These are phyloP conservation scores for Spirogloea muscicola DNA, from an alignment of 139 green algal species.

Conservation along the genomic window DNA sequence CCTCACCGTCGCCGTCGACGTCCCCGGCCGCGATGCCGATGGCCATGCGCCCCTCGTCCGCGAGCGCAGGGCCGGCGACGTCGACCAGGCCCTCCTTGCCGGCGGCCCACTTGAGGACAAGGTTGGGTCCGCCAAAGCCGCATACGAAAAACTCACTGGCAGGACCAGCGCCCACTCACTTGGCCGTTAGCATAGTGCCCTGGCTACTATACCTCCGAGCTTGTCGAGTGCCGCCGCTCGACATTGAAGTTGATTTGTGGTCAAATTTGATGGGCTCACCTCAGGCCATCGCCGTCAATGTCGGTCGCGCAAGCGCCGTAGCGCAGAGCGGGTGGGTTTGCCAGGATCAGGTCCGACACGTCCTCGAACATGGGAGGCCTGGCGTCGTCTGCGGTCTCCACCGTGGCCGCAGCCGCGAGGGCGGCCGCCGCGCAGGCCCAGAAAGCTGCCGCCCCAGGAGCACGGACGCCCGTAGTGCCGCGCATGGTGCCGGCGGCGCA, in stretches of 20 bases:
- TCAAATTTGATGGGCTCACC: too few relatives aligned
- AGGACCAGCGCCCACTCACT: too few relatives aligned
- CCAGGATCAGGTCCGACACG: constrained; percentile 13
- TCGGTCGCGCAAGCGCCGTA: constrained; percentile 20
- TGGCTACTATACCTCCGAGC: too few relatives aligned
- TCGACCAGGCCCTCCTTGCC: neutral
- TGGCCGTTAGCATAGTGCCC: too few relatives aligned
- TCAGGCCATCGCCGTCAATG: neutral
- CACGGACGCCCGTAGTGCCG: too few relatives aligned
- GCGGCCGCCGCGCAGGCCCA: too few relatives aligned
- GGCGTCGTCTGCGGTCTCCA: too few relatives aligned
- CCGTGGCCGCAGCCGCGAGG: too few relatives aligned
- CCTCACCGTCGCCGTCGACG: constrained; percentile 33
- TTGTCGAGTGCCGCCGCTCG: too few relatives aligned
- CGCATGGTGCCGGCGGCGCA: too few relatives aligned
- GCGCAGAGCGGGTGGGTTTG: neutral
- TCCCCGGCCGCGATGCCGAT: constrained; percentile 38
- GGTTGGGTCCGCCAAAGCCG: constrained; percentile 19
- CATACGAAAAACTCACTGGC: constrained; percentile 34
- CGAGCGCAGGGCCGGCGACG: neutral
- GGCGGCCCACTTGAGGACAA: constrained; percentile 13
- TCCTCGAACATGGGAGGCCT: constrained; percentile 21
- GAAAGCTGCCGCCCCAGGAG: too few relatives aligned
- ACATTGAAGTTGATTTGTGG: too few relatives aligned
- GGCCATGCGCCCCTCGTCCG: constrained; percentile 11